phyloP scores from a whole-genome alignment of 2,329 filamentous ascomycete species.

The Curvularia eragrostidis region DNA sequence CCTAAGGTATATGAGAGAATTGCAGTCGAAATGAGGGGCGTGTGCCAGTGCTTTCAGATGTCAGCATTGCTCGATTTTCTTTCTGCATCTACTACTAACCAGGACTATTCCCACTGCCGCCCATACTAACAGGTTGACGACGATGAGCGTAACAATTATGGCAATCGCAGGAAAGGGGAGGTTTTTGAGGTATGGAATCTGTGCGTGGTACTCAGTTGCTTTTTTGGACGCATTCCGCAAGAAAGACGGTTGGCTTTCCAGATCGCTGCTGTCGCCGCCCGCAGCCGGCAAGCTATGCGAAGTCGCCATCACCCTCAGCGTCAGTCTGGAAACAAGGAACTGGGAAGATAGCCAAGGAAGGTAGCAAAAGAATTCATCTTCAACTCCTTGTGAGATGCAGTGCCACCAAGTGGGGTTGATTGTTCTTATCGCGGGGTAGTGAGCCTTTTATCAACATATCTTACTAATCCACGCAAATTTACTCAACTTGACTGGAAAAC shows the following conservation, averaged over 20 bases:
- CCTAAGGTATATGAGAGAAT: conserved; percentile 88
- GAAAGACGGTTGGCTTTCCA: conserved; percentile 27
- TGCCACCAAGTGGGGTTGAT: conserved; percentile 27
- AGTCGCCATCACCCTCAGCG: conserved; percentile 19
- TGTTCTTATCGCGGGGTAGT: conserved; percentile 28
- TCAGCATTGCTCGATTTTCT: neutral
- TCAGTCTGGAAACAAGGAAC: neutral
- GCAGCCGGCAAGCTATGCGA: conserved; percentile 16
- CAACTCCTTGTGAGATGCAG: conserved; percentile 23
- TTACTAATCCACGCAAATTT: conserved; percentile 19
- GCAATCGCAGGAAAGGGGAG: conserved; percentile 64
- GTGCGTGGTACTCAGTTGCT: conserved; percentile 57
- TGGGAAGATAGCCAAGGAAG: neutral
- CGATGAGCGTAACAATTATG: conserved; percentile 61
- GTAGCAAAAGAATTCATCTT: neutral
- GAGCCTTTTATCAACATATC: conserved; percentile 18
- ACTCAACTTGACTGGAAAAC: neutral
- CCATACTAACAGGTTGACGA: conserved; percentile 66
- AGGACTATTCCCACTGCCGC: conserved; percentile 64
- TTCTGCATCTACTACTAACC: conserved; percentile 45
- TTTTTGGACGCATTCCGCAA: conserved; percentile 39
- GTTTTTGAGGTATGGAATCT: conserved; percentile 62
- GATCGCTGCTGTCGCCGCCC: conserved; percentile 18
- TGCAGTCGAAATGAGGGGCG: conserved; percentile 75
- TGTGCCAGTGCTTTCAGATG: conserved; percentile 45